Percentiles rank a stretch among this genome's conserved stretches.
Evolutionary conservation across 2,329 filamentous ascomycete species (phyloP).

Genomic region (Sclerotinia borealis): DNA sequence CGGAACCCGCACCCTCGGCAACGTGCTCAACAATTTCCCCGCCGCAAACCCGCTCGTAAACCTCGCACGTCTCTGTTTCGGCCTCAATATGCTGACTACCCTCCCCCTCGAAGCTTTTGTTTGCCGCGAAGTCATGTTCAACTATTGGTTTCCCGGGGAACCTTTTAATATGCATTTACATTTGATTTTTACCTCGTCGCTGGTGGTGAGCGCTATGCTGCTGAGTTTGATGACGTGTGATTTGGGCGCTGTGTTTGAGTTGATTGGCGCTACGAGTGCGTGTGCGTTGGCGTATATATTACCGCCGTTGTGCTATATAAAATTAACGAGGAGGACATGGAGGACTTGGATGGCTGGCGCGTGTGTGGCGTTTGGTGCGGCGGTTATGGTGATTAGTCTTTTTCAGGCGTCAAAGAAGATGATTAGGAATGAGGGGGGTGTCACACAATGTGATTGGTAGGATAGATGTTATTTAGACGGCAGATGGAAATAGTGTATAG

Average conservation of each 20-base stretch:
- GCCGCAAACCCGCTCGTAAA: constrained; percentile 89
- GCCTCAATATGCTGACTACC: constrained; percentile 97
- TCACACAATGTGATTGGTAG: constrained; percentile 22
- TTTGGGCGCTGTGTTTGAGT: constrained; percentile 86
- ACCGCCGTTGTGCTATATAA: constrained; percentile 91
- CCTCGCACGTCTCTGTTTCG: constrained; percentile 88
- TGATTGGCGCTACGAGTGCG: constrained; percentile 91
- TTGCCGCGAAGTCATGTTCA: constrained; percentile 92
- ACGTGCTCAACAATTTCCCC: constrained; percentile 97
- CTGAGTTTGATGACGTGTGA: constrained; percentile 86
- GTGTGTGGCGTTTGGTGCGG: constrained; percentile 70
- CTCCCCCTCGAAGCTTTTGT: constrained; percentile 95
- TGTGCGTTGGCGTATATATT: constrained; percentile 93
- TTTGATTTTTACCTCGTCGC: constrained; percentile 73
- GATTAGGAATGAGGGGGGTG: constrained; percentile 29
- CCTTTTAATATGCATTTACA: constrained; percentile 75
- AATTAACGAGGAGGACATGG: constrained; percentile 72
- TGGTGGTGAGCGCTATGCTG: constrained; percentile 73
- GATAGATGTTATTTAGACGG: neutral
- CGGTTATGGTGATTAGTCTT: constrained; percentile 75
- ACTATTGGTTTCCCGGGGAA: constrained; percentile 59
- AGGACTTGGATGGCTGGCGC: constrained; percentile 66
- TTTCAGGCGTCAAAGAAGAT: constrained; percentile 68
- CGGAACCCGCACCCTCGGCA: constrained; percentile 84
- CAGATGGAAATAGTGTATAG: neutral